Conservation (phyloP, 2,329 filamentous ascomycete species). For the Stromatinia cepivora region DNA sequence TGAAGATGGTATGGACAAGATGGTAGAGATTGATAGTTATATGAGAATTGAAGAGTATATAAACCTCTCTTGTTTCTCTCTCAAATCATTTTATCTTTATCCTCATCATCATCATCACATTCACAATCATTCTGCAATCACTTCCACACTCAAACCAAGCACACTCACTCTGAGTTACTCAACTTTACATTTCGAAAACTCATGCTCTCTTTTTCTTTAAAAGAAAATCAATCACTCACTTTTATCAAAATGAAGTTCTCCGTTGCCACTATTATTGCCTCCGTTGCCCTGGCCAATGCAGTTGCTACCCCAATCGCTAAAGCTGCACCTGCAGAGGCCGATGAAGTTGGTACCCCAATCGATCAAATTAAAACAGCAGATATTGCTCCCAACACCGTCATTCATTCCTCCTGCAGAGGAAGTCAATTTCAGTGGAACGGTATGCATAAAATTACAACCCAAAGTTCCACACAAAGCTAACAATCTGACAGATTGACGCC, state of each 20-base stretch:
- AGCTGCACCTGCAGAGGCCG: no score
- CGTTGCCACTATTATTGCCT: neutral
- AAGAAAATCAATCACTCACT: neutral
- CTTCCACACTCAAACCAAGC: no score
- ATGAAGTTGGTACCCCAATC: no score
- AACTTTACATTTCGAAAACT: neutral
- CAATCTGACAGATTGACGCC: no score
- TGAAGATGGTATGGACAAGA: neutral
- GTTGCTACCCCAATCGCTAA: neutral
- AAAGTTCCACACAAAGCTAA: no score
- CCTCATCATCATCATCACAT: neutral
- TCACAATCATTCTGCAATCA: no score
- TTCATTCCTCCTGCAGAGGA: no score
- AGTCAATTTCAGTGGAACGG: no score
- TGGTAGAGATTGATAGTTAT: neutral
- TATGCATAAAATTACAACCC: no score
- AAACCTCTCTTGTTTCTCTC: neutral
- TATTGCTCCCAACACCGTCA: no score
- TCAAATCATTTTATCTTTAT: neutral
- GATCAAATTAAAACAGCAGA: no score
- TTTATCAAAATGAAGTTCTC: slow-evolving; percentile 7
- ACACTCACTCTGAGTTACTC: neutral
- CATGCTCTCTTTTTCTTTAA: neutral
- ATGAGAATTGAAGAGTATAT: neutral
- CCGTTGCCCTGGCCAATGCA: neutral